Base-by-base conservation (phyloP, 1,284 basidiomycete species). In the Naganishia liquefaciens region DNA sequence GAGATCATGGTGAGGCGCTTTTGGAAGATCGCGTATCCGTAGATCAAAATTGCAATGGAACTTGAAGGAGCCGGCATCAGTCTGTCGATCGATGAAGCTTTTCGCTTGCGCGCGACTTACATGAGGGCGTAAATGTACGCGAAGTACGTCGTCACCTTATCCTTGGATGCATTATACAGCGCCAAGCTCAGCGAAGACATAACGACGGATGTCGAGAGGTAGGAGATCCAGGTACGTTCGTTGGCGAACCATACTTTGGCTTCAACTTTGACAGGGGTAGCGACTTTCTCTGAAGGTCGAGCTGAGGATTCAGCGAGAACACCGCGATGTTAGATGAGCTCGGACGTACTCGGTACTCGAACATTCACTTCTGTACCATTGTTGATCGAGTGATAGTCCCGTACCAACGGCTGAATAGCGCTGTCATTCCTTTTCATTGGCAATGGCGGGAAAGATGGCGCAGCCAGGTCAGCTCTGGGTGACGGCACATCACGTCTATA, bases 201-300 rank as follows among this genome's bases (percentile, higher is more conserved):
- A 23, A 98, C 82, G 49, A 98, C 81, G 4, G 90, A 86, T 61
- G 91, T 87, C 70, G 90, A 91, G 57, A 96, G 80, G 86, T 94
- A 97, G 0, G 93, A 85, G 55, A 96, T 85, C 90, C 91, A 96
- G 2, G 93, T 99, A 71, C 96, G 83, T 79, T 99, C 96, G 76
- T 98, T 97, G 7, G 96, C 94, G 80, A 99, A 97, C 90, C 95
- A 99, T 47, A 99, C 95, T 76, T 99, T 99, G 37, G 89, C 90
- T 78, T 99, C 95, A 43, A 99, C 91, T 70, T 89, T 89, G 71
- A 98, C 85, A 0, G 92, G 89, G 0, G 93, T 91, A 0, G 90
- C 83, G 40, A 95, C 87, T 77, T 95, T 94, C 82, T 93, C 75
- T 79, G 68, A 43, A 23, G 30, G 52, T 33, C 15, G 23, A 23